phyloP scores from a whole-genome alignment of 139 green algal genomes.

The Limnomonas spitsbergensis region DNA sequence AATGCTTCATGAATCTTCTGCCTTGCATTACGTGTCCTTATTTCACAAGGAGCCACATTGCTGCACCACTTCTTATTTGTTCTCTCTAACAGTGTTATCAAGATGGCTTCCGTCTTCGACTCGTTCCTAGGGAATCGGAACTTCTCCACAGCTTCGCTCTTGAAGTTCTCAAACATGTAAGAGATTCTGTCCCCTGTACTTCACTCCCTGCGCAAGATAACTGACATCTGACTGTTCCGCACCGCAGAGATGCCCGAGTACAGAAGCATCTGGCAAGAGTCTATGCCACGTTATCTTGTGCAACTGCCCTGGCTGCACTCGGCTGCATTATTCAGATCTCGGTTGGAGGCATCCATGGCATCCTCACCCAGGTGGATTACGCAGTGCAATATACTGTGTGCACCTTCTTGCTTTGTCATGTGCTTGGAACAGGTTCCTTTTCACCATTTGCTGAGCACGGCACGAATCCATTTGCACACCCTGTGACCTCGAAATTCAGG shows the following conservation, averaged over 20 bases:
- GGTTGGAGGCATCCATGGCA: conserved; percentile 25
- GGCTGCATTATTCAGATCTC: conserved; percentile 35
- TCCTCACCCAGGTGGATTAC: conserved; percentile 29
- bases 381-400: no score
- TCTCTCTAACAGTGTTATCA: no score
- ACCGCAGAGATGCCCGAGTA: conserved; percentile 35
- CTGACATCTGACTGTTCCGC: neutral
- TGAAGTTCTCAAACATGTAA: conserved; percentile 17
- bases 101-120: neutral
- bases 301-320: conserved; percentile 36
- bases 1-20: no score
- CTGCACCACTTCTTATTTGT: no score
- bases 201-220: neutral
- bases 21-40: no score
- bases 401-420: no score
- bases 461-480: no score
- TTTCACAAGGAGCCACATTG: no score
- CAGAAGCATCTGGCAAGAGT: conserved; percentile 60
- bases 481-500: no score
- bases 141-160: neutral
- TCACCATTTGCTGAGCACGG: no score
- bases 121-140: neutral
- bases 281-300: conserved; percentile 55
- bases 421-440: no score
- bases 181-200: neutral